Conservation (phyloP, 148 eudicot genomes). For the Chenopodium suecicum region DNA sequence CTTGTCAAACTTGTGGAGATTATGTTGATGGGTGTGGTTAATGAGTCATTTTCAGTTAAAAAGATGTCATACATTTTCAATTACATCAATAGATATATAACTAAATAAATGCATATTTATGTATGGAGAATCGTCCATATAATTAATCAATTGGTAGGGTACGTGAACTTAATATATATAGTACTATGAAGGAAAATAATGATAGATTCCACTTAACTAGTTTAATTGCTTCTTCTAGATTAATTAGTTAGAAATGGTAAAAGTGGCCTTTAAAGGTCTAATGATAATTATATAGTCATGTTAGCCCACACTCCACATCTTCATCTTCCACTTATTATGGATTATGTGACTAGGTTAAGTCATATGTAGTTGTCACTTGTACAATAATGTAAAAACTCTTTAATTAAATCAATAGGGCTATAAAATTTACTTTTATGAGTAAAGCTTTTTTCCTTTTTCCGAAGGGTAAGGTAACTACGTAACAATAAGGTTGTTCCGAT, state of each 20-base stretch:
- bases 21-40: slow-evolving; percentile 16
- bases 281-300: background rate
- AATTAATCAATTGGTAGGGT: slow-evolving; percentile 7
- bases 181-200: background rate
- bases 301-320: background rate
- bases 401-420: background rate
- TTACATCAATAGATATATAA: background rate
- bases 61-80: background rate
- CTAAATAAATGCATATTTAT: too few relatives aligned
- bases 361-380: background rate
- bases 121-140: background rate
- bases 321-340: background rate
- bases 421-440: background rate
- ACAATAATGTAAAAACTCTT: background rate
- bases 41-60: slow-evolving; percentile 18
- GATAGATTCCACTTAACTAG: background rate
- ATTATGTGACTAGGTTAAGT: background rate
- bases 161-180: background rate
- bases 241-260: background rate
- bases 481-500: too few relatives aligned
- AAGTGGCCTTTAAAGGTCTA: background rate
- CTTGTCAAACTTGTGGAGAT: background rate
- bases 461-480: background rate
- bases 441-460: background rate
- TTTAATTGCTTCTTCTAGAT: background rate